phyloP scores from a whole-genome alignment of 352 stramenopile species.

The Phytophthora fragariaefolia region DNA sequence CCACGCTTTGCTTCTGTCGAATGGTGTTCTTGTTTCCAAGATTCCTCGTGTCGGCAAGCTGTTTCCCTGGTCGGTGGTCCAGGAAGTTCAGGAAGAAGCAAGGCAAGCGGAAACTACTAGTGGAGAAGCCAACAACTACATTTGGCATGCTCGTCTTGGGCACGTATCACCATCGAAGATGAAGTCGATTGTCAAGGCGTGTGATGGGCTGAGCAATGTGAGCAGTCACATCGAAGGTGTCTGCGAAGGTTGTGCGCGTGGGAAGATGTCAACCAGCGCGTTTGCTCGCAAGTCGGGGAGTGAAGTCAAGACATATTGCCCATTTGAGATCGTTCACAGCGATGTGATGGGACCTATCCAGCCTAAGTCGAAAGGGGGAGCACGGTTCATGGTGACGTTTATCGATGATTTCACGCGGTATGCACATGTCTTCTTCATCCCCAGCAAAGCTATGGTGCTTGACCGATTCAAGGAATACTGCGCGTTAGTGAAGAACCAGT shows the following conservation, averaged over 20 bases:
- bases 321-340: conserved; percentile 22
- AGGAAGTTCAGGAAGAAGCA: not conserved
- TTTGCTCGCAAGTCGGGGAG: not conserved
- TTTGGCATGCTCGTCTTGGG: not conserved
- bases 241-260: not conserved
- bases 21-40: not conserved
- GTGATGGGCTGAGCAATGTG: not conserved
- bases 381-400: conserved; percentile 29
- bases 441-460: conserved; percentile 9
- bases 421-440: conserved; percentile 7
- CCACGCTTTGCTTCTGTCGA: not conserved
- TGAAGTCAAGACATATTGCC: conserved; percentile 5
- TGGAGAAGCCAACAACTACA: not conserved
- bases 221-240: not conserved
- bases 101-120: not conserved
- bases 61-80: not conserved
- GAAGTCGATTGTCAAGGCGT: not conserved
- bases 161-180: not conserved
- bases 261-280: not conserved
- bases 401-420: conserved; percentile 23
- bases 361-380: conserved; percentile 20
- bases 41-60: not conserved
- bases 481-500: conserved; percentile 10
- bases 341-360: conserved; percentile 30
- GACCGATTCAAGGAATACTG: conserved; percentile 8